A percentile compares a stretch with the other conserved stretches of the same genome.
These are phyloP conservation scores for Chlamydomonas sp. DNA, from an alignment of 139 green algal genomes.

Conservation along the genomic window DNA sequence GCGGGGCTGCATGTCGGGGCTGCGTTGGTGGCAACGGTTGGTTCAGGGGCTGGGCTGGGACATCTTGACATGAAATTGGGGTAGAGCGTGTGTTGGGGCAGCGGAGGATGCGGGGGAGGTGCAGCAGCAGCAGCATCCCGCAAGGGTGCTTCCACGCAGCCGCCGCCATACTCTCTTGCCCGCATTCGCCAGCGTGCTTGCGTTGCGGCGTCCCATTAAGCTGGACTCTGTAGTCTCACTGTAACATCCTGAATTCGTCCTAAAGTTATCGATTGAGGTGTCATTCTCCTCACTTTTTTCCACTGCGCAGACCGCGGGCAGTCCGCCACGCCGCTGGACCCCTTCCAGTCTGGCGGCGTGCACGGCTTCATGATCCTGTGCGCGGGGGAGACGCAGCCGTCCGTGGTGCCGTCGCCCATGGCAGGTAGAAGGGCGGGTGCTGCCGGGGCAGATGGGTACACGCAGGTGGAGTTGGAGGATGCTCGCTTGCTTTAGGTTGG, in stretches of 20 bases:
- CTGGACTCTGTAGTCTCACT: too few species aligned
- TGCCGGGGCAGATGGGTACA: not conserved
- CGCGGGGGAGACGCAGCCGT: conserved; percentile 78
- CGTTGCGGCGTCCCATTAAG: too few species aligned
- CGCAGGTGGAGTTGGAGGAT: not conserved
- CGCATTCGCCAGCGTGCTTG: too few species aligned
- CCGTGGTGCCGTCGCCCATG: conserved; percentile 79
- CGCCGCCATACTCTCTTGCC: too few species aligned
- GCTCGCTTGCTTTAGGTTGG: not conserved
- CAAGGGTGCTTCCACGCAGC: not conserved
- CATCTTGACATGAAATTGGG: not conserved
- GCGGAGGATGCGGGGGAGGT: not conserved
- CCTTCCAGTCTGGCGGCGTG: conserved; percentile 64
- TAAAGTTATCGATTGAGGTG: not conserved
- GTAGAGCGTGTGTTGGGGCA: not conserved
- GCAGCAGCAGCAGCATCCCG: not conserved
- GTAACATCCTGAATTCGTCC: too few species aligned
- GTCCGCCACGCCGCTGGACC: conserved; percentile 39
- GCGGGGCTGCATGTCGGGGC: not conserved
- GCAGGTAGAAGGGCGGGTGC: not conserved
- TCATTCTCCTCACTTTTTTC: not conserved
- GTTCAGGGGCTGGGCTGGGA: not conserved
- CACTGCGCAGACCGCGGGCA: not conserved
- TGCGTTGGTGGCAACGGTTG: not conserved
- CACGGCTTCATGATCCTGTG: conserved; percentile 76